These are phyloP conservation scores for Suillus tomentosus DNA, from an alignment of 768 basidiomycete genomes.

Conservation along the genomic window DNA sequence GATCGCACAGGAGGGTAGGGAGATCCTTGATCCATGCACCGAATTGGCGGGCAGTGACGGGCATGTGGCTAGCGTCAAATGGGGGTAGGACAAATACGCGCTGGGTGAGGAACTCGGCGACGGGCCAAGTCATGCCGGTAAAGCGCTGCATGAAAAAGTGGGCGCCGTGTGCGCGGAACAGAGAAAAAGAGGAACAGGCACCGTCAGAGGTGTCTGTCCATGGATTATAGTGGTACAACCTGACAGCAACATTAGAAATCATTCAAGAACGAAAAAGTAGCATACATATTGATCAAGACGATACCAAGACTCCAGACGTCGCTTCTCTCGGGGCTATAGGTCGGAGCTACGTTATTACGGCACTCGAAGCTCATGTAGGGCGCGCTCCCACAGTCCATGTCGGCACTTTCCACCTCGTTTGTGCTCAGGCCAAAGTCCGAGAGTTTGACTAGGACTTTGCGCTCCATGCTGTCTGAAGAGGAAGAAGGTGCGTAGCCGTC, in stretches of 20 bases:
- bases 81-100: slow-evolving; percentile 81
- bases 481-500: slow-evolving; percentile 63
- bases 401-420: slow-evolving; percentile 81
- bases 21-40: slow-evolving; percentile 84
- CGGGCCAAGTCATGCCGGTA: slow-evolving; percentile 81
- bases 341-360: slow-evolving; percentile 94
- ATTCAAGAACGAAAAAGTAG: slow-evolving; percentile 16
- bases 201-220: slow-evolving; percentile 94
- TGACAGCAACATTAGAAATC: slow-evolving; percentile 29
- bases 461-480: slow-evolving; percentile 52
- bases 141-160: slow-evolving; percentile 90
- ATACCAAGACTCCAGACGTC: slow-evolving; percentile 99
- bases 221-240: slow-evolving; percentile 97
- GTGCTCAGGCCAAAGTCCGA: slow-evolving; percentile 97
- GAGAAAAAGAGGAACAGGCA: slow-evolving; percentile 77
- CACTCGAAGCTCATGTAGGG: slow-evolving; percentile 99
- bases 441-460: slow-evolving; percentile 93
- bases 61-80: slow-evolving; percentile 43
- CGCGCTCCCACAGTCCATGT: slow-evolving; percentile 98
- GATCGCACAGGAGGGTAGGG: slow-evolving; percentile 65
- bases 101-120: slow-evolving; percentile 85
- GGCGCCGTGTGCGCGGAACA: slow-evolving; percentile 76
- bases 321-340: slow-evolving; percentile 91
- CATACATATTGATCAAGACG: slow-evolving; percentile 96
- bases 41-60: slow-evolving; percentile 78